Percentiles rank a stretch among this genome's conserved stretches.
phyloP scores from a whole-genome alignment of 306 rosid genomes.

The Dryas alaskensis region DNA sequence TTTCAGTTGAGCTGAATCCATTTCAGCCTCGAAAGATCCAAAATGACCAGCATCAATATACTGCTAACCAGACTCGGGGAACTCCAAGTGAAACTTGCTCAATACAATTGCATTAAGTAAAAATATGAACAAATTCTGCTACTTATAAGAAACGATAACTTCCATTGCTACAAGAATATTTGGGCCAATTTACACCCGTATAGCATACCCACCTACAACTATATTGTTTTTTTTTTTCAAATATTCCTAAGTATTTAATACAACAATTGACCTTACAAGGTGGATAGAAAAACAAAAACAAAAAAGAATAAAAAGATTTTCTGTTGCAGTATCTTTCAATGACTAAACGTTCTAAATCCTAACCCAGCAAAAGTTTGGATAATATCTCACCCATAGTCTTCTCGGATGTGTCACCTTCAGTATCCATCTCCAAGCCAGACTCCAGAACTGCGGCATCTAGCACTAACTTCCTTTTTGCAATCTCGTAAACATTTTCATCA shows the following conservation, averaged over 20 bases:
- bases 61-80: neutral
- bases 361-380: conserved; percentile 73
- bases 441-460: conserved; percentile 96
- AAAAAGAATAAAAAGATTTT: neutral
- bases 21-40: no score
- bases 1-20: no score
- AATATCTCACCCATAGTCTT: conserved; percentile 98
- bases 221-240: conserved; percentile 3
- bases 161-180: neutral
- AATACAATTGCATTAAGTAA: neutral
- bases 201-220: conserved; percentile 1
- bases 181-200: conserved; percentile 20
- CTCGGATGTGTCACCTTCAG: conserved; percentile 72
- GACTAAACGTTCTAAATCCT: conserved; percentile 14
- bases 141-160: neutral
- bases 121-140: neutral
- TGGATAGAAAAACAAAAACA: neutral
- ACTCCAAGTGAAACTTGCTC: neutral
- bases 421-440: conserved; percentile 65
- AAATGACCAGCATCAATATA: neutral
- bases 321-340: neutral
- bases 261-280: neutral
- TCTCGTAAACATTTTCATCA: conserved; percentile 95
- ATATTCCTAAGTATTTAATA: neutral
- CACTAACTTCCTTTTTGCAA: conserved; percentile 86